phyloP scores from a whole-genome alignment of 495 filamentous ascomycete species.

The Elasticomyces elasticus region DNA sequence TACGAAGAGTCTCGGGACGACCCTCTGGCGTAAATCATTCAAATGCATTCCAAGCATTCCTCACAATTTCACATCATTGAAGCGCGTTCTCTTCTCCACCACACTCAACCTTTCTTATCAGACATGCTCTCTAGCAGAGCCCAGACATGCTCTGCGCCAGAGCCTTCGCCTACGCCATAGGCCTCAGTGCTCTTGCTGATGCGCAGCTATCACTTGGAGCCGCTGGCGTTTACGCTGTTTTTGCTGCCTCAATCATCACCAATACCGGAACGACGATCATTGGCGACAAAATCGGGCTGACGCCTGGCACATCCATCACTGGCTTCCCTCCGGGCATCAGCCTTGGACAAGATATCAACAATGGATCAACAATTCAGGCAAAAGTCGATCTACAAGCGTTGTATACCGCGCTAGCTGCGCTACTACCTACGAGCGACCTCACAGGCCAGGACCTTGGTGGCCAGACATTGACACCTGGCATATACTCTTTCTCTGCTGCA shows the following conservation, averaged over 20 bases:
- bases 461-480: constrained; percentile 9
- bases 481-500: constrained; percentile 17
- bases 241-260: constrained; percentile 12
- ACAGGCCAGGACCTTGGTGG: constrained; percentile 18
- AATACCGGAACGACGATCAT: constrained; percentile 14
- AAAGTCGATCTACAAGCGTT: constrained; percentile 1
- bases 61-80: too few species aligned
- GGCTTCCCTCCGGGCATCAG: constrained; percentile 14
- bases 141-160: constrained; percentile 1
- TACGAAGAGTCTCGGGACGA: too few species aligned
- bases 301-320: constrained; percentile 15
- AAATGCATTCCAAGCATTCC: too few species aligned
- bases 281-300: constrained; percentile 5
- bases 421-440: constrained; percentile 1
- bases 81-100: too few species aligned
- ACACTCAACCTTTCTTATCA: not conserved
- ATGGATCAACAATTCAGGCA: constrained; percentile 8
- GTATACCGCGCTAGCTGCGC: constrained; percentile 9
- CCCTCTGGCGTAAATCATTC: too few species aligned
- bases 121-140: not conserved
- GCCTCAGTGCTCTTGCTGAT: constrained; percentile 3
- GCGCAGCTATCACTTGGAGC: constrained; percentile 13
- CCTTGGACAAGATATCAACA: not conserved
- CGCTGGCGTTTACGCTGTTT: constrained; percentile 6
- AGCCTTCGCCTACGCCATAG: constrained; percentile 2